Evolutionary conservation across 352 stramenopile species (phyloP).

Genomic region (Thraustochytrium striatum): DNA sequence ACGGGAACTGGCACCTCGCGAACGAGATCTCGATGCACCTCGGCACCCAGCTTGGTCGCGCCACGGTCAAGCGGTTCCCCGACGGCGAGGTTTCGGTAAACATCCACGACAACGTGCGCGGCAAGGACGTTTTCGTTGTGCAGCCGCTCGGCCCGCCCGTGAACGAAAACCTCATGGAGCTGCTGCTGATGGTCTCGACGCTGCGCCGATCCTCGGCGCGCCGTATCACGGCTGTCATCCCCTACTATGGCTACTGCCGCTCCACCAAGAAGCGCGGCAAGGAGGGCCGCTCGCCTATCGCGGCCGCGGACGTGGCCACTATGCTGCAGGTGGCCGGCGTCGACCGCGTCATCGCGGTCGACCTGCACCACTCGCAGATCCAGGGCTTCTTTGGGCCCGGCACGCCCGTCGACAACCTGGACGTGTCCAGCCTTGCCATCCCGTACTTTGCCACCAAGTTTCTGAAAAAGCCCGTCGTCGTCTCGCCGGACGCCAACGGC

Average conservation of each 20-base stretch:
- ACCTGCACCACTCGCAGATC: conserved; percentile 77
- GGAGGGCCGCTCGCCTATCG: conserved; percentile 45
- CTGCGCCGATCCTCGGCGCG: conserved; percentile 62
- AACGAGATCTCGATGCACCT: conserved; percentile 93
- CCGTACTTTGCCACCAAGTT: conserved; percentile 83
- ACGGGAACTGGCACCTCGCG: conserved; percentile 92
- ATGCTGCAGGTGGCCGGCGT: conserved; percentile 90
- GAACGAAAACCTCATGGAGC: conserved; percentile 70
- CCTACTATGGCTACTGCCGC: conserved; percentile 74
- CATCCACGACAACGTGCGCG: conserved; percentile 55
- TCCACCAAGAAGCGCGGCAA: conserved; percentile 12
- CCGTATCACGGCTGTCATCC: conserved; percentile 72
- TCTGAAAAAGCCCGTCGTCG: conserved; percentile 67
- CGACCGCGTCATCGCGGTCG: conserved; percentile 84
- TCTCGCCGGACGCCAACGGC: conserved; percentile 70
- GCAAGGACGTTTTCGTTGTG: conserved; percentile 57
- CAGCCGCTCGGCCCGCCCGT: conserved; percentile 55
- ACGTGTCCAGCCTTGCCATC: conserved; percentile 79
- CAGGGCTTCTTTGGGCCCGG: conserved; percentile 82
- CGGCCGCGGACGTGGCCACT: conserved; percentile 62
- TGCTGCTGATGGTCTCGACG: conserved; percentile 68
- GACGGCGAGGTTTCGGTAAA: conserved; percentile 92
- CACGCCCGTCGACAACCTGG: conserved; percentile 83
- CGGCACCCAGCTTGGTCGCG: conserved; percentile 93
- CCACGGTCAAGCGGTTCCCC: conserved; percentile 94